Evolutionary conservation across 768 basidiomycete genomes (phyloP), one percentile per base, ranked within the genome.

Genomic region (Amylocystis lapponica): DNA sequence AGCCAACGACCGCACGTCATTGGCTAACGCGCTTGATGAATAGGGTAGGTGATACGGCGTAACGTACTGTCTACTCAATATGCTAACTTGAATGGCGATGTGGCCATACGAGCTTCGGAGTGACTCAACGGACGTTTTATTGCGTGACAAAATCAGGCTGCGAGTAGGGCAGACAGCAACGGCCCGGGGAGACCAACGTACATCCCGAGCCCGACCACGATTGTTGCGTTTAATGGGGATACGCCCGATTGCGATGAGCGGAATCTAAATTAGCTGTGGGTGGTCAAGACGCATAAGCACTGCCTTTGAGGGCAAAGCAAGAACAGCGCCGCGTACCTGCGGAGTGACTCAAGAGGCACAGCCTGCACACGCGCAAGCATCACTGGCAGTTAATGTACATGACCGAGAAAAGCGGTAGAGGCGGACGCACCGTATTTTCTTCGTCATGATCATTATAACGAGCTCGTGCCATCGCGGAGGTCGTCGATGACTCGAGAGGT

Each of bases 131-230:
- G n/a, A n/a, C n/a, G n/a, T n/a, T n/a, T n/a, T n/a, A n/a, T n/a
- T n/a, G n/a, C n/a, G n/a, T n/a, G n/a, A n/a, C n/a, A n/a, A n/a
- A n/a, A n/a, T n/a, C n/a, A n/a, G n/a, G n/a, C n/a, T n/a, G n/a
- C n/a, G n/a, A n/a, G n/a, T n/a, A n/a, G n/a, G n/a, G n/a, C n/a
- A n/a, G n/a, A n/a, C n/a, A n/a, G n/a, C n/a, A n/a, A 94, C 14
- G 98, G 75, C 44, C 97, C 63, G 1, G 95, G 95, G 72, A 98
- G 93, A 11, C 95, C 95, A 6, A 81, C 81, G 53, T 86, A 88
- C n/a, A 98, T 73, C 2, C 92, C 93, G 17, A 93, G 51, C 95
- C 95, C 98, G 61, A 99, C 97, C 23, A 94, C 78, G 36, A 92
- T 81, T 86, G 66, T 94, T 93, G 48, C 76, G 71, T 62, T 83